Evolutionary conservation across 1,139 yeast species (phyloP).

Genomic region (Debaryomyces coudertii): DNA sequence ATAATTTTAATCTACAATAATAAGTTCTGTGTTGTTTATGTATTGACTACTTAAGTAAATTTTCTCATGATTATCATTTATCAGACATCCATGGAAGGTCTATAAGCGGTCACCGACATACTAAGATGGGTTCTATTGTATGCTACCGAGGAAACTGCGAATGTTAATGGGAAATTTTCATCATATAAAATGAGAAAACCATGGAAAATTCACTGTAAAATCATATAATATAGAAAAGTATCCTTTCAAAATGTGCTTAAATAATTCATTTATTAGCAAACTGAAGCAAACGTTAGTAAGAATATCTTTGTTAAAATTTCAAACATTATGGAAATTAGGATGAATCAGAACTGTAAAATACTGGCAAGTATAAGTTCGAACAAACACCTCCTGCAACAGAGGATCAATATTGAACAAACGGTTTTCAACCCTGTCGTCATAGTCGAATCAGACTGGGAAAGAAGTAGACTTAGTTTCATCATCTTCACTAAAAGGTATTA

Average conservation of each 20-base stretch:
- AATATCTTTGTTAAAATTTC: constrained; percentile 6
- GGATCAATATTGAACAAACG: constrained; percentile 44
- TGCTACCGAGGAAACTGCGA: constrained; percentile 95
- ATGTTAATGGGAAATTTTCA: constrained; percentile 76
- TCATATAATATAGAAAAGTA: constrained; percentile 8
- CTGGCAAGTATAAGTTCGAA: constrained; percentile 83
- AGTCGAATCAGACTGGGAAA: constrained; percentile 86
- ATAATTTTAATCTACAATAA: neutral
- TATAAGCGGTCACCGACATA: constrained; percentile 78
- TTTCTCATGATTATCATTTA: constrained; percentile 15
- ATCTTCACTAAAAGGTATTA: constrained; percentile 22
- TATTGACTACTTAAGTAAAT: constrained; percentile 3
- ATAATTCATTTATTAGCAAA: constrained; percentile 15
- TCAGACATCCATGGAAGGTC: constrained; percentile 78
- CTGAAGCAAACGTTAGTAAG: constrained; percentile 10
- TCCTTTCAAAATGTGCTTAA: constrained; percentile 29
- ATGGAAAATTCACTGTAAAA: neutral
- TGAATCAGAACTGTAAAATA: constrained; percentile 72
- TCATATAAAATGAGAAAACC: constrained; percentile 51
- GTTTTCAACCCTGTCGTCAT: constrained; percentile 81
- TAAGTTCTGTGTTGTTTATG: neutral
- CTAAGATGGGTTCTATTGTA: constrained; percentile 80
- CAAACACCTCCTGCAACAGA: constrained; percentile 41
- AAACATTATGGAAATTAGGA: constrained; percentile 15
- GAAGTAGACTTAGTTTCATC: constrained; percentile 69